Base-by-base conservation (phyloP, 2,329 filamentous ascomycete species). In the Juglanconis oblonga region DNA sequence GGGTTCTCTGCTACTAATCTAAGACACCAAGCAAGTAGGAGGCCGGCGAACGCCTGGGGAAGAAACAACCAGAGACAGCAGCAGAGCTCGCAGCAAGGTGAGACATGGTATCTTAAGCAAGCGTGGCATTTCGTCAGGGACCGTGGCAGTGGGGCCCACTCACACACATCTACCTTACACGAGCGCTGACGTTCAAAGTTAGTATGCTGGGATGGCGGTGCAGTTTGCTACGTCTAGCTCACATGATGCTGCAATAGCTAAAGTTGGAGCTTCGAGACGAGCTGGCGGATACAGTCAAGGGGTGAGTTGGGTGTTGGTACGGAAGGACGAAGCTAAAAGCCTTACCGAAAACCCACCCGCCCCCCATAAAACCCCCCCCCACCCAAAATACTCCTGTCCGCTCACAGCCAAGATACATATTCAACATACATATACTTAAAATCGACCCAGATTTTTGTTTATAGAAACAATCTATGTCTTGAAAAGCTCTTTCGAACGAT, bases 11-110 rank as follows among this genome's bases (percentile, higher is more conserved):
- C n/a, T n/a, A n/a, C 8, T 36, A 42, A 58, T 63, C 42, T 57
- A 33, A 60, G 52, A 54, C 52, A 56, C 13, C 44, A 31, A 49
- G 29, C 8, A 51, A 4, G 53, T 54, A 50, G 52, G 52, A 42
- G 36, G 36, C 60, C 50, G 57, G 57, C 49, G 57, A 59, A 53
- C 57, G 60, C 57, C 53, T 56, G 47, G 57, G 52, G 53, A 45
- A 58, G 50, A 61, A 35, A 58, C 59, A 61, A 6, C 36, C 4
- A 35, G 42, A 47, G 33, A 36, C 31, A 48, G 42, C 40, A 38
- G 42, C 14, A 35, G 40, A 24, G 32, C 8, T n/a, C 9, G 7
- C n/a, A 35, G 58, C 33, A 31, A 14, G 17, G 9, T 40, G 42
- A 53, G 49, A 52, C 55, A 53, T n/a, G n/a, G 33, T n/a, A 38